Evolutionary conservation across 2,329 filamentous ascomycete genomes (phyloP).

Genomic region (Dendrostoma leiphaemia): DNA sequence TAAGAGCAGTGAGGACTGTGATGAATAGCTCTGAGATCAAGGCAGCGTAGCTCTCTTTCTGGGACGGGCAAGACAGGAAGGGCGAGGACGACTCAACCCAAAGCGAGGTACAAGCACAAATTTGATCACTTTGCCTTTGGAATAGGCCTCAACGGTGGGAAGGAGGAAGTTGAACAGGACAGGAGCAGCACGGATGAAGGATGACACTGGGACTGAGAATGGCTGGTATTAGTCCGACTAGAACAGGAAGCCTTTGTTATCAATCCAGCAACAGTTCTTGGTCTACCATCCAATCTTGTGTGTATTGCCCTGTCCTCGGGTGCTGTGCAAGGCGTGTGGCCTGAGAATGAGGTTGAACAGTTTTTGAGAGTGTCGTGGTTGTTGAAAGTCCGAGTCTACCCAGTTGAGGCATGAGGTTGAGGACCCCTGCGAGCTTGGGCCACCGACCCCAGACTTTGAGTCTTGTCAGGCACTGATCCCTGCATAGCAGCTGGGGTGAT

Average conservation of each 20-base stretch:
- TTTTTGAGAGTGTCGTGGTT: no score
- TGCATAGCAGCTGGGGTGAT: no score
- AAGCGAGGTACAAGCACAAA: not conserved
- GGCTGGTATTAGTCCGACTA: slow-evolving; percentile 6
- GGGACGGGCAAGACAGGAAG: not conserved
- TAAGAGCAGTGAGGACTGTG: not conserved
- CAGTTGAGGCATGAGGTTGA: not conserved
- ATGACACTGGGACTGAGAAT: not conserved
- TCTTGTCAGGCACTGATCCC: slow-evolving; percentile 9
- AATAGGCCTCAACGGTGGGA: not conserved
- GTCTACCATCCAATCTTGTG: not conserved
- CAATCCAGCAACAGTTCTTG: not conserved
- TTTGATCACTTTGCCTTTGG: not conserved
- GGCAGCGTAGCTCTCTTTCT: no score
- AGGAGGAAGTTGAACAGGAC: not conserved
- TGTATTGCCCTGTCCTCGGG: not conserved
- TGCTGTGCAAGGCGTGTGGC: not conserved
- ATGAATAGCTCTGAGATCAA: not conserved
- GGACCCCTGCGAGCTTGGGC: slow-evolving; percentile 13
- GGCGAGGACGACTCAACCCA: not conserved
- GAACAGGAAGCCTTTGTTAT: not conserved
- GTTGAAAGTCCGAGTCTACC: no score
- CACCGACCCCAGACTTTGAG: slow-evolving; percentile 13
- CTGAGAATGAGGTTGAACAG: no score
- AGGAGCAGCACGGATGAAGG: not conserved